Conservation (phyloP, 352 stramenopile genomes). For the Phytophthora niederhauseri region DNA sequence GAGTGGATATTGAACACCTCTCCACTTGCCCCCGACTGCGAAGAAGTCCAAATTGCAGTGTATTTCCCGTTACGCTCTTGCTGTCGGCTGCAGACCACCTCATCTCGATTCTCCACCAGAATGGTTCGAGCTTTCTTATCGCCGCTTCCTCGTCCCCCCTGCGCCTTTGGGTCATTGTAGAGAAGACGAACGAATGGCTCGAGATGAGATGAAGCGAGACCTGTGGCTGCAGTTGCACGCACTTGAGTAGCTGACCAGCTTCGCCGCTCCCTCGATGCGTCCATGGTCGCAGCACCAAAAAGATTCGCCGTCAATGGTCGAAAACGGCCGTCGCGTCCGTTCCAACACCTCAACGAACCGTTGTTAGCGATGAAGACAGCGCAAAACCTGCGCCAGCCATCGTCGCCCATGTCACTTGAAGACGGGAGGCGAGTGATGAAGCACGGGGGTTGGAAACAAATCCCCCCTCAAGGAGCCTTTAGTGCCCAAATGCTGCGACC, state of each 20-base stretch:
- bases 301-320: conserved; percentile 24
- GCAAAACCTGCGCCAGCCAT: conserved; percentile 22
- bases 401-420: conserved; percentile 5
- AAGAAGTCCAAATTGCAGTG: conserved; percentile 43
- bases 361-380: conserved; percentile 22
- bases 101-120: conserved; percentile 28
- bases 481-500: conserved; percentile 43
- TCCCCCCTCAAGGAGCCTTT: conserved; percentile 41
- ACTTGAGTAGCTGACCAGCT: conserved; percentile 43
- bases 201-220: conserved; percentile 49
- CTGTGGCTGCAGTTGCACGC: conserved; percentile 36
- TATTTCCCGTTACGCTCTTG: conserved; percentile 44
- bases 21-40: not conserved
- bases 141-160: not conserved
- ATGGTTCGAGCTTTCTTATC: conserved; percentile 14
- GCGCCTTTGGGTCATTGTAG: conserved; percentile 35
- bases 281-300: conserved; percentile 7
- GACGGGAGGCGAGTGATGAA: conserved; percentile 11
- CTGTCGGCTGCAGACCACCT: conserved; percentile 23
- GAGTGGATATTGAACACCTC: conserved; percentile 39
- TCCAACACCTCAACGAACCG: conserved; percentile 16
- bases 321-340: conserved; percentile 32
- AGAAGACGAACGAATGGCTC: conserved; percentile 57
- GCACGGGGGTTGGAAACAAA: not conserved
- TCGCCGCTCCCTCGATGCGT: not conserved